Base-by-base conservation (phyloP, 1,139 yeast species). In the Kodamaea arcana region DNA sequence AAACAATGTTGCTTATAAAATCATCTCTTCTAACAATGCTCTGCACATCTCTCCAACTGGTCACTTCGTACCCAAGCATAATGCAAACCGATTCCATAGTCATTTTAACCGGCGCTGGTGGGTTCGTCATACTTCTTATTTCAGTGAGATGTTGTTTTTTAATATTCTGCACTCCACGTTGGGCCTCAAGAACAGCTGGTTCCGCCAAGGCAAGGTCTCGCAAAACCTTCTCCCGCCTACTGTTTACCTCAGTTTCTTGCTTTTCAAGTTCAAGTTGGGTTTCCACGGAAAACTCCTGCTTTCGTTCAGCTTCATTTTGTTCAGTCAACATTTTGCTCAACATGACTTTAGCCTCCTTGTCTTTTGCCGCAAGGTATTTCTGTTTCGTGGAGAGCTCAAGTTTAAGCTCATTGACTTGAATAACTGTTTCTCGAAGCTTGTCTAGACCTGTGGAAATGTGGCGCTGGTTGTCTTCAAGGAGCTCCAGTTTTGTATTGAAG, bases 111-210 rank as follows among this genome's bases (percentile, higher is more conserved):
- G 94, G 83, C 9, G 79, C 82, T 0, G 98, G 98, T 0, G 98
- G 98, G 43, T 87, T 86, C 4, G 77, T 60, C 94, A 92, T 84
- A 24, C 96, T 83, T 50, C 96, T 66, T 26, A 92, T 65, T 56
- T 92, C 98, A 0, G 94, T 85, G 30, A 92, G 67, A 50, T 92
- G 97, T 44, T 86, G 95, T 54, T 90, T 92, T 57, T 88, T 88
- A 45, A 92, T 92, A 50, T 86, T 84, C 46, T 85, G 84, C 12
- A 92, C 97, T 17, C 95, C 94, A 41, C 75, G 63, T 50, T 83
- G 86, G 0, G 97, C 97, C 45, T 83, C 94, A 3, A 75, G 44
- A 4, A 90, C 83, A 1, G 94, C 83, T 0, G 97, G 96, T 48
- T 87, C 95, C 0, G 92, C 95, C 8, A 69, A 62, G 13, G 76